Evolutionary conservation across 2,329 filamentous ascomycete genomes (phyloP).

Genomic region (Colletotrichum lini): DNA sequence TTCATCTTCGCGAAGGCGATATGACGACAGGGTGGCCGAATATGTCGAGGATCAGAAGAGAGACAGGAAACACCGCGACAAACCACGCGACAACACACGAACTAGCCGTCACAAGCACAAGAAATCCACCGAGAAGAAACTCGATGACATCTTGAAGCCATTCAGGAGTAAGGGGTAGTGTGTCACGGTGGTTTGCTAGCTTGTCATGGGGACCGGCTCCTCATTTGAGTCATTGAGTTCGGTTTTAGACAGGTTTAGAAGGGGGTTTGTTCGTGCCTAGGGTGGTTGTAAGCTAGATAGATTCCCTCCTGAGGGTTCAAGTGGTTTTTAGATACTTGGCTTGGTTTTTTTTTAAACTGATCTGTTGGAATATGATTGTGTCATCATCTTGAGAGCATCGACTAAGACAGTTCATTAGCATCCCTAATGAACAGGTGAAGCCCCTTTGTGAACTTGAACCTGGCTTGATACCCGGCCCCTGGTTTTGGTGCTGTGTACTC

Average conservation of each 20-base stretch:
- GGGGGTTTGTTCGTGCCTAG: too few species aligned
- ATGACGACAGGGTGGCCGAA: too few species aligned
- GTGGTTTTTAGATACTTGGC: not conserved
- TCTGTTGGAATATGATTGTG: too few species aligned
- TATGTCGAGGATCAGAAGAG: not conserved
- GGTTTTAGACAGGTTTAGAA: not conserved
- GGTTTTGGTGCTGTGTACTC: too few species aligned
- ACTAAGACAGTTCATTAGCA: rapidly evolving
- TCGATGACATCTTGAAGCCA: not conserved
- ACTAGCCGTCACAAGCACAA: not conserved
- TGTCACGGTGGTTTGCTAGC: too few species aligned
- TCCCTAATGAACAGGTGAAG: too few species aligned
- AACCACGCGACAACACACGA: not conserved
- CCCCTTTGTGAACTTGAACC: too few species aligned
- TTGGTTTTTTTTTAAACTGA: not conserved
- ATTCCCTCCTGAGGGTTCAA: not conserved
- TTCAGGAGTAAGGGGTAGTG: not conserved
- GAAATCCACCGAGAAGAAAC: not conserved
- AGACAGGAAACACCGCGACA: not conserved
- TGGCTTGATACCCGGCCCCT: too few species aligned
- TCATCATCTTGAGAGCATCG: not conserved
- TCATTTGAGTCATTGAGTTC: not conserved
- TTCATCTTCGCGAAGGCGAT: not conserved
- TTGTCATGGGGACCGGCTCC: not conserved
- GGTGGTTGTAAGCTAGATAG: too few species aligned